Base-by-base conservation (phyloP, 805 yeast species). In the Suhomyces kilbournensis region DNA sequence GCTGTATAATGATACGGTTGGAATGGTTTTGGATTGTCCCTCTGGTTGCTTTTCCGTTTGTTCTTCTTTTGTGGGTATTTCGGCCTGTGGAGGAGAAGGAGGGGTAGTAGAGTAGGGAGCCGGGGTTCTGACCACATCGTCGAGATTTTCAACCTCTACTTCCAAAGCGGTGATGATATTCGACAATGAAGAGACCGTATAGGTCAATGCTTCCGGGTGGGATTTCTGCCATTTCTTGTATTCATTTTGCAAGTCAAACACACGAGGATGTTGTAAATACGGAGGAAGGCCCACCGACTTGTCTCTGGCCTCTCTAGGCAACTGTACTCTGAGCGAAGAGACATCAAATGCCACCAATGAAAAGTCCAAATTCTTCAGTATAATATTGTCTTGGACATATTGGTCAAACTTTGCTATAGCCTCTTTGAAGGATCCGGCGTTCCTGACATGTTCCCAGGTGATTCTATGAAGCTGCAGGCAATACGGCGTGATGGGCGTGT, bases 271-370 rank as follows among this genome's bases (percentile, higher is more conserved):
- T 65, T 85, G 89, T 53, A 92, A 70, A 64, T 86, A 89, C 4
- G 80, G 75, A 0, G 97, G 97, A 51, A 91, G 75, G 4, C 76
- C 79, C 52, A 87, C 84, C 9, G 82, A 79, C 64, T 86, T 83
- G 63, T 89, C 96, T 40, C 90, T 76, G 7, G 96, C 89, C 65
- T 90, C 96, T 46, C 96, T 78, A 10, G 88, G 86, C 34, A 92
- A 70, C 62, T 85, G 86, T 46, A 92, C 92, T 54, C 91, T 78
- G 46, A 91, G 71, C 60, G 85, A 85, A 85, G 86, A 84, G 9
- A 86, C 76, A 61, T 83, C 82, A 55, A 82, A 74, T 0, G 90
- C 78, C 47, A 90, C 84, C 58, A 90, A 81, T 3, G 84, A 74
- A 64, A 88, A 85, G 39, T 83, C 84, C 47, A 68, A 65, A 9